These are phyloP conservation scores for Fonsecaea erecta DNA, from an alignment of 2,329 filamentous ascomycete genomes.

Conservation along the genomic window DNA sequence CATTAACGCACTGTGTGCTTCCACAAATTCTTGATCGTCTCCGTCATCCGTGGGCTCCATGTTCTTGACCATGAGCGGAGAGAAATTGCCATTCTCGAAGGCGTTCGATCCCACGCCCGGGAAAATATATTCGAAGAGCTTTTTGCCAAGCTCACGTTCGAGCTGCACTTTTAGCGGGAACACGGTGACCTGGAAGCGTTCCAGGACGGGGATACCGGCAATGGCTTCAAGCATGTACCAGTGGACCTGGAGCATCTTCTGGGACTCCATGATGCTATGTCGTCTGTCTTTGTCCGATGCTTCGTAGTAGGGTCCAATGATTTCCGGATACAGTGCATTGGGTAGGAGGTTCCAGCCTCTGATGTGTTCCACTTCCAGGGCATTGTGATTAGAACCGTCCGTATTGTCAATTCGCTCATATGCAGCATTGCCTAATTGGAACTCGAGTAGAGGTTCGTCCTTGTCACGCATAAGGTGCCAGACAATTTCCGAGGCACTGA, in stretches of 20 bases:
- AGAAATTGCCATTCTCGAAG: conserved; percentile 55
- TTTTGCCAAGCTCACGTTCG: conserved; percentile 89
- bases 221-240: conserved; percentile 99
- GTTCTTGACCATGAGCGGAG: conserved; percentile 58
- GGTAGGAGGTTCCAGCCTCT: conserved; percentile 87
- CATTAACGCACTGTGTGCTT: conserved; percentile 45
- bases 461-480: conserved; percentile 93
- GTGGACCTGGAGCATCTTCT: conserved; percentile 87
- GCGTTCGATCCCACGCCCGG: conserved; percentile 71
- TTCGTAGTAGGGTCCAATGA: conserved; percentile 88
- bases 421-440: conserved; percentile 86
- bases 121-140: conserved; percentile 96
- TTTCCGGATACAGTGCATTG: conserved; percentile 91
- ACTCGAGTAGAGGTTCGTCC: conserved; percentile 85
- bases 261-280: conserved; percentile 20
- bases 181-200: conserved; percentile 92
- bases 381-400: conserved; percentile 93
- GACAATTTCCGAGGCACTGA: conserved; percentile 92
- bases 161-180: conserved; percentile 93
- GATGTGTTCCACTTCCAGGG: conserved; percentile 84
- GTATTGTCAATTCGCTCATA: conserved; percentile 97
- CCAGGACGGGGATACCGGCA: conserved; percentile 94
- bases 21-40: conserved; percentile 55
- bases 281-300: conserved; percentile 55
- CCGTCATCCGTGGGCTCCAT: conserved; percentile 55